Base-by-base conservation (phyloP, 768 basidiomycete genomes). In the Pholiota microspora region DNA sequence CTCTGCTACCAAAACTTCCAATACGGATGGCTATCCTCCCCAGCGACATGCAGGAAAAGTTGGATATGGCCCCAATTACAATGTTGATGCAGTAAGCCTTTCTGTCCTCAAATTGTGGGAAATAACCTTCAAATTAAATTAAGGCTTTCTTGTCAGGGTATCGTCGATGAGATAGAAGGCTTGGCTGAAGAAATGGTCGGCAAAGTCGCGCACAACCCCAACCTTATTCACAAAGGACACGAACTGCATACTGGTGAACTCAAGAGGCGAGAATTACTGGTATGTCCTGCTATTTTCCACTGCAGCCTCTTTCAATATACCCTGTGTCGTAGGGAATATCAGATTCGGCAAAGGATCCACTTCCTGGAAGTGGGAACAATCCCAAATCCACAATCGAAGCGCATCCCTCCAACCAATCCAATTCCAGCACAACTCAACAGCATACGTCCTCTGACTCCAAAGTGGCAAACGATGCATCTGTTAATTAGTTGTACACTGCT, bases 11-110 rank as follows among this genome's bases (percentile, higher is more conserved):
- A 10, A 23, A 12, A 18, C 7, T 42, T 23, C 16, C 31, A 10
- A 53, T 25, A 15, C 46, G 2, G 42, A 38, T n/a, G n/a, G n/a
- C 4, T 75, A 75, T 50, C 72, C 74, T 5, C 63, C 66, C 23
- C 73, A 75, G 61, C 63, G 56, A 32, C 76, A 77, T 34, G 71
- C 73, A 1, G 76, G 76, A 1, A 67, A 65, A 32, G 72, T 75
- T 13, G 74, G 74, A 0, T 70, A 68, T 53, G 76, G 74, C 1
- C 74, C 74, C 1, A 67, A 71, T 10, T 74, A 66, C 32, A 54
- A 64, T 27, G 32, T 49, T 28, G 62, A 63, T 16, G 58, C 71
- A 24, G 72, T 74, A 35, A 46, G 73, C 60, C 27, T 40, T 13
- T 5, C 18, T 21, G n/a, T 12, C 7, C 10, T 10, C 16, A 42